Base-by-base conservation (phyloP, 1,139 yeast genomes). In the Scheffersomyces quercinus region DNA sequence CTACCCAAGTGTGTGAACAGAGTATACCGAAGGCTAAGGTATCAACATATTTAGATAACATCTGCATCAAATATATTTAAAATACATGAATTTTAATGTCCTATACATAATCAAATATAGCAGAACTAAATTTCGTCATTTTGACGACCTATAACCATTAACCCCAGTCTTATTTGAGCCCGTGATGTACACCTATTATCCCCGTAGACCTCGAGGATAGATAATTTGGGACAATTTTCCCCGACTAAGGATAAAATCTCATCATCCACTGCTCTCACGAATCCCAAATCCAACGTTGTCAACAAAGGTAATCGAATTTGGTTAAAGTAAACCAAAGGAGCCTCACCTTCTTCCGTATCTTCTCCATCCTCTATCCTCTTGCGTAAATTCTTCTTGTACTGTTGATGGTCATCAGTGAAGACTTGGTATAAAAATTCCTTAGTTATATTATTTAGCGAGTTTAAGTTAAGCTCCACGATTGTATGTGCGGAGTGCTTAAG, bases 141-240 rank as follows among this genome's bases (percentile, higher is more conserved):
- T 60, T 86, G 91, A 46, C 96, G 74, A 6, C 97, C 97, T 46
- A 88, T 81, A 4, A 89, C 70, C 47, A 81, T 75, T 36, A 88
- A 57, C 10, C 82, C 86, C 1, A 70, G 69, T 45, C 83, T 69
- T 4, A 77, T 60, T 3, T 62, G 61, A 0, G 88, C 88, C 24
- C 68, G 67, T 6, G 74, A 67, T 0, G 90, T 82, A 44, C 93
- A 83, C 50, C 80, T 69, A 52, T 86, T 87, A 53, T 84, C 77
- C 0, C 96, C 96, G 61, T 85, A 88, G 5, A 88, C 88, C 56
- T 88, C 96, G 44, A 90, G 58, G 10, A 87, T 69, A 37, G 76
- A 73, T 46, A 90, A 64, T 40, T 77, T 79, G 0, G 83, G 79
- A 52, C 93, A 85, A 12, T 73, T 69, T 26, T 75, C 68, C 7